A percentile compares a stretch with the other conserved stretches of the same genome.
Evolutionary conservation across 2,329 filamentous ascomycete genomes (phyloP).

Genomic region (Nothophaeocryptopus gaeumannii): DNA sequence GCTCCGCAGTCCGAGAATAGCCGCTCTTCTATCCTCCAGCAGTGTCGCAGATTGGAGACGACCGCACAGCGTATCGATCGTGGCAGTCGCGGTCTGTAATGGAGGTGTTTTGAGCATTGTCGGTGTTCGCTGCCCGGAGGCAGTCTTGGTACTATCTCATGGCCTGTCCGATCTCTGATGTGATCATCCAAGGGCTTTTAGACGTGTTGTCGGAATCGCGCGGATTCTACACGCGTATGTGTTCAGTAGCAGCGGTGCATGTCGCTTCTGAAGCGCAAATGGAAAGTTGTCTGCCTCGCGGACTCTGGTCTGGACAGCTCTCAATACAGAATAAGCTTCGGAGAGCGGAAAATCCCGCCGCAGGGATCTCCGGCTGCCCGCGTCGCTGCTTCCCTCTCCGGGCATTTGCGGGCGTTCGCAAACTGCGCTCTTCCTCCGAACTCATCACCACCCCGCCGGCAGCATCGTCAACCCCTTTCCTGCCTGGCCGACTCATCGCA

Average conservation of each 20-base stretch:
- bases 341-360: background rate
- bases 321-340: background rate
- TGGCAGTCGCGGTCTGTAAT: slow-evolving; percentile 93
- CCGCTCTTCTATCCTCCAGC: slow-evolving; percentile 88
- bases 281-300: too few species aligned
- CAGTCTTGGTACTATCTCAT: slow-evolving; percentile 24
- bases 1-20: slow-evolving; percentile 87
- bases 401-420: background rate
- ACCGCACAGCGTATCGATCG: slow-evolving; percentile 84
- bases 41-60: slow-evolving; percentile 86
- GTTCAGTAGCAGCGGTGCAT: too few species aligned
- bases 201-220: too few species aligned
- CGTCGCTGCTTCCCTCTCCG: background rate
- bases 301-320: too few species aligned
- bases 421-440: background rate
- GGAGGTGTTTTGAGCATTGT: slow-evolving; percentile 68
- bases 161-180: background rate
- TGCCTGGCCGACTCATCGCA: slow-evolving; percentile 10
- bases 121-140: slow-evolving; percentile 23
- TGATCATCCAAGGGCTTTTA: background rate
- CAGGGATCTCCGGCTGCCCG: too few species aligned
- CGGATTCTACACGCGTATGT: too few species aligned
- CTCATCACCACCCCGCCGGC: slow-evolving; percentile 12
- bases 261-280: too few species aligned
- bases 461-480: slow-evolving; percentile 11